phyloP scores from a whole-genome alignment of 129 eudicot species.

The Centrapalus pauciflorus region DNA sequence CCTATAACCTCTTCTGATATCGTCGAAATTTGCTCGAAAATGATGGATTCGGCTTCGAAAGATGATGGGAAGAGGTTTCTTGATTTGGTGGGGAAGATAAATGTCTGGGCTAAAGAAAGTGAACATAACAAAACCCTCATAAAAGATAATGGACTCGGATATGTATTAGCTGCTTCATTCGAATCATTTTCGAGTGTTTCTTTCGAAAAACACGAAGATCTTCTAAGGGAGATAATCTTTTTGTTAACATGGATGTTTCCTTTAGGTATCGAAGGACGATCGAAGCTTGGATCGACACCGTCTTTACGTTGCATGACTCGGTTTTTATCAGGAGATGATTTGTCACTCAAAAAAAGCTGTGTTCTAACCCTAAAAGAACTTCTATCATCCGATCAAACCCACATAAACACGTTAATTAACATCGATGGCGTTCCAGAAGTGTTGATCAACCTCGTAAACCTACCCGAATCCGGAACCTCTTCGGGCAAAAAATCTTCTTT shows the following conservation, averaged over 20 bases:
- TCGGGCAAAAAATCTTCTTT: constrained; percentile 44
- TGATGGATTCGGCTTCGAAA: constrained; percentile 12
- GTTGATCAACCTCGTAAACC: constrained; percentile 37
- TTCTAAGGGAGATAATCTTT: constrained; percentile 47
- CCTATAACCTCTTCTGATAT: constrained; percentile 50
- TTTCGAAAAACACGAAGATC: constrained; percentile 21
- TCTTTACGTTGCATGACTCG: constrained; percentile 62
- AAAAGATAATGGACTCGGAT: constrained; percentile 54
- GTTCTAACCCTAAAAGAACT: constrained; percentile 53
- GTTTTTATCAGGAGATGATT: constrained; percentile 49
- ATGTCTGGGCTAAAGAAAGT: constrained; percentile 56
- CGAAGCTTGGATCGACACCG: constrained; percentile 45
- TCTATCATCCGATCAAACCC: constrained; percentile 32
- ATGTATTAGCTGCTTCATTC: constrained; percentile 42
- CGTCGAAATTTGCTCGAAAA: constrained; percentile 34
- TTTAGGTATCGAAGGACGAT: constrained; percentile 39
- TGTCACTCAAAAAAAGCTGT: constrained; percentile 42
- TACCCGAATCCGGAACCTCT: constrained; percentile 42
- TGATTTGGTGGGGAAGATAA: constrained; percentile 46
- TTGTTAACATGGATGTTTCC: constrained; percentile 63
- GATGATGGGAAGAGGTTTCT: constrained; percentile 40
- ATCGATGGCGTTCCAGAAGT: constrained; percentile 37
- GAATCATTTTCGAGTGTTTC: constrained; percentile 43
- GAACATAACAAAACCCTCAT: constrained; percentile 61
- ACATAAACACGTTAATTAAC: constrained; percentile 17